Evolutionary conservation across 2,329 filamentous ascomycete species (phyloP), one percentile per base, ranked within the genome.

Genomic region (Scedosporium boydii): DNA sequence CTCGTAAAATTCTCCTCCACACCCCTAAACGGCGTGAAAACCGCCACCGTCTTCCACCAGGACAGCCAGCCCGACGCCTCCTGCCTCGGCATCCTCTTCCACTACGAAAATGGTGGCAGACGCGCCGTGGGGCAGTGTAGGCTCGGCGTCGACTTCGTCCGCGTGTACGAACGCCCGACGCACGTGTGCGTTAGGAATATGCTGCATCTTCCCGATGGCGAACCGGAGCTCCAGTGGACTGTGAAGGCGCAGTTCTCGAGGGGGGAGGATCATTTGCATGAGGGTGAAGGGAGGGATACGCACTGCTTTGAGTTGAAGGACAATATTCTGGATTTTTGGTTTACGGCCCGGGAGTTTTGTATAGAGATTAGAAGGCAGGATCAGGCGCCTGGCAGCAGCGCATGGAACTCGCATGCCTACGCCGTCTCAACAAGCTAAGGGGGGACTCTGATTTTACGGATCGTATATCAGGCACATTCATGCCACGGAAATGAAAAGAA

Each of bases 21-120:
- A 3, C 51, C 51, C 51, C 51, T 55, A 23, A 23, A 55, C 51
- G 51, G 12, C 51, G 23, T 55, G 23, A 14, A 14, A 18, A 23
- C 23, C 51, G 51, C 21, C 6, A 23, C 6, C 51, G 51, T 55
- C 51, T 55, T 55, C 51, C 23, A 55, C 51, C 51, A 7, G 6
- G 18, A 18, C 51, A n/a, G 12, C 51, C 51, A 27, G 21, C 51
- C 18, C 23, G 18, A 55, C 51, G 12, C 23, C 51, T 27, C 23
- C 18, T 55, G 51, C 51, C 18, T 55, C 51, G 51, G 42, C 16
- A 48, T 34, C 27, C 53, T 46, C 27, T 41, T 29, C 21, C 58
- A 60, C 34, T 18, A 62, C 46, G 60, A 65, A 63, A 42, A 21
- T 41, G 58, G 21, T 38, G 23, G 41, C 59, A 44, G n/a, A 14